These are phyloP conservation scores for Pochonia chlamydosporia DNA, from an alignment of 2,329 filamentous ascomycete genomes.

Conservation along the genomic window DNA sequence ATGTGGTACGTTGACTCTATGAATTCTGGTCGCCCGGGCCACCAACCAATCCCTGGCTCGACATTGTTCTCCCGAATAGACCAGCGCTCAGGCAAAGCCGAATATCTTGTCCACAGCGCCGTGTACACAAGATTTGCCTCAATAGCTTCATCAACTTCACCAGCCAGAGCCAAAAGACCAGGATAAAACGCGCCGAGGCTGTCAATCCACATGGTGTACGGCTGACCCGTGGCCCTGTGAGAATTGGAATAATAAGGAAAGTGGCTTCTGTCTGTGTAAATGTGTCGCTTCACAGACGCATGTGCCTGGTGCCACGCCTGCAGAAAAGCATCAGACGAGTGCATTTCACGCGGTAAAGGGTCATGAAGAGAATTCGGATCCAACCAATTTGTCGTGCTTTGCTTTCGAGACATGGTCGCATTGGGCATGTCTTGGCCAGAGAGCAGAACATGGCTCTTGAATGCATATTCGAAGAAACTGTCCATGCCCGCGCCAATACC, in stretches of 20 bases:
- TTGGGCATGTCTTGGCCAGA: slow-evolving; percentile 65
- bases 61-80: slow-evolving; percentile 78
- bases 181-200: slow-evolving; percentile 94
- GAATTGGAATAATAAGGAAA: slow-evolving; percentile 92
- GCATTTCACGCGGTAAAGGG: slow-evolving; percentile 57
- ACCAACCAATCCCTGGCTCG: slow-evolving; percentile 86
- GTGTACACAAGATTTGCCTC: slow-evolving; percentile 87
- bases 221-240: slow-evolving; percentile 80
- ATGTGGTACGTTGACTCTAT: slow-evolving; percentile 95
- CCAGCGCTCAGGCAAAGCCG: slow-evolving; percentile 92
- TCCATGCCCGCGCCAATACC: slow-evolving; percentile 95
- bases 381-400: slow-evolving; percentile 42
- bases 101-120: slow-evolving; percentile 89
- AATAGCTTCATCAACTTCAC: slow-evolving; percentile 85
- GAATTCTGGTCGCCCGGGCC: slow-evolving; percentile 92
- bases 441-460: slow-evolving; percentile 88
- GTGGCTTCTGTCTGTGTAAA: slow-evolving; percentile 72
- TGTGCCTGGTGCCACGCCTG: slow-evolving; percentile 81
- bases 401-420: slow-evolving; percentile 30
- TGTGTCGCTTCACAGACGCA: slow-evolving; percentile 78
- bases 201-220: slow-evolving; percentile 90
- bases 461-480: slow-evolving; percentile 96
- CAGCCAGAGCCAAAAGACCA: slow-evolving; percentile 77
- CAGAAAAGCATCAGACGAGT: slow-evolving; percentile 73
- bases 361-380: slow-evolving; percentile 58